A percentile compares a stretch with the other conserved stretches of the same genome.
Evolutionary conservation across 805 yeast species (phyloP).

Genomic region (Pichia exigua): DNA sequence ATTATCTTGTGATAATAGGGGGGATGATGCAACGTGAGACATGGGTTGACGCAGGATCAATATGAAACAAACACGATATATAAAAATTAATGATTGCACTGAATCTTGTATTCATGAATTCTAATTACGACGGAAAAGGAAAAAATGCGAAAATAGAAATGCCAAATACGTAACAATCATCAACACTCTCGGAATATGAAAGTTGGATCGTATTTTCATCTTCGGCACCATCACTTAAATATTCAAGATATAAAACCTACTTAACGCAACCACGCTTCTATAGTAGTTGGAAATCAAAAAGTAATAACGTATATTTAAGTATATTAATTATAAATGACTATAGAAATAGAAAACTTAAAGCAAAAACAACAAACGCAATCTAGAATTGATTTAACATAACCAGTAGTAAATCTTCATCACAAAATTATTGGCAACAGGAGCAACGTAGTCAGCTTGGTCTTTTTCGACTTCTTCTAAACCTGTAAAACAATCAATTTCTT

Average conservation of each 20-base stretch:
- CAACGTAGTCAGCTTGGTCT: constrained; percentile 35
- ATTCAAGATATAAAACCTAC: too few relatives aligned
- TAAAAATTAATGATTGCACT: too few relatives aligned
- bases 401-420: constrained; percentile 42
- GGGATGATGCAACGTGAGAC: constrained; percentile 21
- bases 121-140: not conserved
- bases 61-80: not conserved
- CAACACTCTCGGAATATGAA: too few relatives aligned
- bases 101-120: not conserved
- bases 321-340: too few relatives aligned
- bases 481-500: constrained; percentile 51
- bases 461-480: constrained; percentile 57
- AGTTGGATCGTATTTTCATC: too few relatives aligned
- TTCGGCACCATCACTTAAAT: too few relatives aligned
- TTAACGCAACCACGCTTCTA: too few relatives aligned
- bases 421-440: constrained; percentile 33
- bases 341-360: not conserved
- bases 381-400: constrained; percentile 15
- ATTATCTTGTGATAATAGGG: constrained; percentile 16
- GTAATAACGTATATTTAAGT: too few relatives aligned
- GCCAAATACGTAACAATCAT: too few relatives aligned
- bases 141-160: not conserved
- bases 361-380: not conserved
- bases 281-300: too few relatives aligned
- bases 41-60: too few relatives aligned